Evolutionary conservation across 2,329 filamentous ascomycete species (phyloP).

Genomic region (Hypoxylon sp.): DNA sequence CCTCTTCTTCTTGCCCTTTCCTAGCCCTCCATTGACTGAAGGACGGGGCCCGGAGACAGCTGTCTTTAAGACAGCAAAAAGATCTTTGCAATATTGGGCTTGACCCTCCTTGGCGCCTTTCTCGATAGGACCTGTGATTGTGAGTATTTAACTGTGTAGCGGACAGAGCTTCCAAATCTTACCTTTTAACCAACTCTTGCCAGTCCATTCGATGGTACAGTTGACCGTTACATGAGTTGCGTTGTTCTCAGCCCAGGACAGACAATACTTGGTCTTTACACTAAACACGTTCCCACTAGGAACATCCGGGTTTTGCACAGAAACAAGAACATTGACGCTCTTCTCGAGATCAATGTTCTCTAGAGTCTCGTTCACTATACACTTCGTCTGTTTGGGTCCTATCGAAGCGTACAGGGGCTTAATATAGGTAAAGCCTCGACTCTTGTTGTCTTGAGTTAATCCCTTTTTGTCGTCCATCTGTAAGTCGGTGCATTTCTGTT

Average conservation of each 20-base stretch:
- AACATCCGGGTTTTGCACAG: conserved; percentile 93
- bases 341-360: conserved; percentile 90
- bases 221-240: conserved; percentile 87
- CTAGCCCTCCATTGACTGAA: conserved; percentile 59
- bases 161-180: conserved; percentile 49
- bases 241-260: conserved; percentile 92
- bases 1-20: conserved; percentile 73
- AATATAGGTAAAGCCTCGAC: conserved; percentile 85
- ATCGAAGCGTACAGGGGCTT: conserved; percentile 88
- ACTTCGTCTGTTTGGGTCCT: conserved; percentile 94
- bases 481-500: conserved; percentile 91
- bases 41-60: conserved; percentile 76
- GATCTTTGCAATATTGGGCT: conserved; percentile 81
- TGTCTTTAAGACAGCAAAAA: conserved; percentile 79
- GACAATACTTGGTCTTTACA: conserved; percentile 93
- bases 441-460: conserved; percentile 79
- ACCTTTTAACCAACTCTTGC: conserved; percentile 99
- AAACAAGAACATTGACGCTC: conserved; percentile 82
- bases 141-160: conserved; percentile 49
- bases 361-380: conserved; percentile 86
- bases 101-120: conserved; percentile 95
- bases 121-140: conserved; percentile 83
- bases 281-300: conserved; percentile 92
- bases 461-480: conserved; percentile 88
- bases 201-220: conserved; percentile 93